Base-by-base conservation (phyloP, 192 early-diverging fungal species). In the Cetraspora pellucida region DNA sequence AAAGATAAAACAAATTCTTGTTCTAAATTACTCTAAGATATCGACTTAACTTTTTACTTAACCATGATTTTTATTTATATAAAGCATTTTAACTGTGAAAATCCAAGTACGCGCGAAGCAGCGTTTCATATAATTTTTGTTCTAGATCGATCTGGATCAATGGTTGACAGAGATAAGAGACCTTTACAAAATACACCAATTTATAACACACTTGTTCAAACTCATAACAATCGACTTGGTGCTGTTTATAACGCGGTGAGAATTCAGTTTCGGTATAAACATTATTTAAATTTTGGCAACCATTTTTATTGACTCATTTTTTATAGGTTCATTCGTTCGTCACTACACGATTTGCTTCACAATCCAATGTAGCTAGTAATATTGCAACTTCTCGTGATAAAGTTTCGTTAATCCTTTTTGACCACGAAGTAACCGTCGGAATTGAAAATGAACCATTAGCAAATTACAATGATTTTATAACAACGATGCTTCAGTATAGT, bases 61-160 rank as follows among this genome's bases (percentile, higher is more conserved):
- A 37, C 37, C 37, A 37, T 7, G 1, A 37, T 37, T 37, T 37
- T 37, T 37, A 37, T 37, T 7, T 37, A 6, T 37, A 37, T 37
- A 37, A 37, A 37, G 37, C 63, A 74, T 19, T 78, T 74, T 55
- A 23, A 57, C 17, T 78, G 77, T 30, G 46, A 60, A 17, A 73
- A 74, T 66, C 72, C 70, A 3, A 28, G 8, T 37, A 60, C 44
- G 61, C 14, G 31, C 1, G 37, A 43, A 49, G 61, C 46, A 27
- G 47, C 31, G 2, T 78, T 74, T 19, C 77, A 78, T 50, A 73
- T 78, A 57, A 30, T 78, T 17, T 78, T 78, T 37, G 77, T 61
- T 10, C 21, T 78, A 10, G 77, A 78, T 72, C 50, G 72, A n/a
- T 74, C 71, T 10, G 58, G 59, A 16, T 78, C 77, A 10, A 78